Percentiles rank a stretch among this genome's conserved stretches.
Conservation (phyloP, 2,329 filamentous ascomycete species). For the Fusarium illudens region DNA sequence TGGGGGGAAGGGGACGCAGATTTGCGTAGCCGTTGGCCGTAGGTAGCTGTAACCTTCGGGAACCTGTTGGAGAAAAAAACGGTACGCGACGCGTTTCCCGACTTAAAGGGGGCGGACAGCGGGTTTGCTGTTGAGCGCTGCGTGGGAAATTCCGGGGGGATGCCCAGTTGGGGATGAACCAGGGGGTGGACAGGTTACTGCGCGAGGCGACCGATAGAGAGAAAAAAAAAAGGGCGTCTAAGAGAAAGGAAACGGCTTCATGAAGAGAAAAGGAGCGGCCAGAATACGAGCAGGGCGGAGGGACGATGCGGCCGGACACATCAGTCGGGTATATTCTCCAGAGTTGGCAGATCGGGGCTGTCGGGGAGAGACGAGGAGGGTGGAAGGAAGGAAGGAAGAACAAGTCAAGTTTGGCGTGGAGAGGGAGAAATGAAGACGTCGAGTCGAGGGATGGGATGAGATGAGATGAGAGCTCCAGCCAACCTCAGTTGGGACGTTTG, state of each 20-base stretch:
- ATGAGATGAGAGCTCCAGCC: slow-evolving; percentile 30
- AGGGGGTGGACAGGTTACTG: slow-evolving; percentile 28
- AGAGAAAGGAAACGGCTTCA: slow-evolving; percentile 41
- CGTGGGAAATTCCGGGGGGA: slow-evolving; percentile 39
- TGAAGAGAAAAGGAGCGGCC: slow-evolving; percentile 40
- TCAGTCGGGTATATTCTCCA: slow-evolving; percentile 35
- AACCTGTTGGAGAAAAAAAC: slow-evolving; percentile 6
- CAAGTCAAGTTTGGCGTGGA: slow-evolving; percentile 9
- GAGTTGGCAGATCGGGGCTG: slow-evolving; percentile 13
- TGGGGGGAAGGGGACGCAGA: slow-evolving; percentile 22
- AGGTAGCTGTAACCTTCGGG: neutral
- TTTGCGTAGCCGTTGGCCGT: slow-evolving; percentile 29
- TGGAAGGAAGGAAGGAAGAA: neutral
- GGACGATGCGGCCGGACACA: slow-evolving; percentile 46
- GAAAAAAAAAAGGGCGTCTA: slow-evolving; percentile 24
- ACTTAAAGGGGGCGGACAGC: slow-evolving; percentile 41
- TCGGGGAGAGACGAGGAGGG: slow-evolving; percentile 11
- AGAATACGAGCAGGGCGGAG: slow-evolving; percentile 31
- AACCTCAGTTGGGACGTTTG: slow-evolving; percentile 17
- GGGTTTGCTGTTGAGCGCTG: slow-evolving; percentile 30
- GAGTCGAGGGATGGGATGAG: slow-evolving; percentile 25
- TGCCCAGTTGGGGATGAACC: slow-evolving; percentile 20
- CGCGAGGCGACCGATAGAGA: slow-evolving; percentile 16
- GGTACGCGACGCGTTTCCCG: slow-evolving; percentile 48
- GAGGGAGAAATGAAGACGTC: slow-evolving; percentile 19